Base-by-base conservation (phyloP, 2,329 filamentous ascomycete genomes). In the Phyllosticta capitalensis region DNA sequence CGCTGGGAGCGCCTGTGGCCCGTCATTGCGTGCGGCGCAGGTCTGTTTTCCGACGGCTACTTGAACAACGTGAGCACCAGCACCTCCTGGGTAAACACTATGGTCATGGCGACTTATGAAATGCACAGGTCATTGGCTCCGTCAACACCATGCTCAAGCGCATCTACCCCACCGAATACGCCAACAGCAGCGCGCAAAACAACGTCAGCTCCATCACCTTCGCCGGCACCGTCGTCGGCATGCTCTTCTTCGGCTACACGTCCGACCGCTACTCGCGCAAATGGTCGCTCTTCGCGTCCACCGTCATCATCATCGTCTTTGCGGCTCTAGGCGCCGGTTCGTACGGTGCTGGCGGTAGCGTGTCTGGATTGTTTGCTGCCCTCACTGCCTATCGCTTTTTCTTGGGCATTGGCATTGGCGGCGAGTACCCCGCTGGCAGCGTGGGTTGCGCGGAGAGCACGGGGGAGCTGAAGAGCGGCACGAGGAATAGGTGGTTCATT, bases 41-140 rank as follows among this genome's bases (percentile, higher is more conserved):
- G 92, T 67, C 80, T 96, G 1, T 96, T 96, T 74, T 91, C 87
- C 22, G 92, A 96, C 72, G 92, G 92, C 17, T 96, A 96, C 72
- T 83, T 96, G 69, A 95, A 95, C 74, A 90, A 89, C 68, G 89
- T 90, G 65, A 75, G 66, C 62, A n/a, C 24, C 24, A 26, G 33
- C 48, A 53, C 51, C 7, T 17, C 22, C 1, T 54, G 21, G n/a
- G 1, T 9, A 48, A 9, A 26, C 20, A 33, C 7, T 10, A 9
- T 7, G 4, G 14, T 50, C 19, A 3, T 2, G 20, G 19, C 12
- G 28, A 50, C 7, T n/a, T 10, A 9, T n/a, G 22, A n/a, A 9
- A 51, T 9, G 17, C 26, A 22, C 21, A 88, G 87, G 87, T 95
- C 64, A 96, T 96, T 66, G 90, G 92, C 5, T 89, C 88, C 2